Conservation (phyloP, 768 basidiomycete species). For the Hericium coralloides region DNA sequence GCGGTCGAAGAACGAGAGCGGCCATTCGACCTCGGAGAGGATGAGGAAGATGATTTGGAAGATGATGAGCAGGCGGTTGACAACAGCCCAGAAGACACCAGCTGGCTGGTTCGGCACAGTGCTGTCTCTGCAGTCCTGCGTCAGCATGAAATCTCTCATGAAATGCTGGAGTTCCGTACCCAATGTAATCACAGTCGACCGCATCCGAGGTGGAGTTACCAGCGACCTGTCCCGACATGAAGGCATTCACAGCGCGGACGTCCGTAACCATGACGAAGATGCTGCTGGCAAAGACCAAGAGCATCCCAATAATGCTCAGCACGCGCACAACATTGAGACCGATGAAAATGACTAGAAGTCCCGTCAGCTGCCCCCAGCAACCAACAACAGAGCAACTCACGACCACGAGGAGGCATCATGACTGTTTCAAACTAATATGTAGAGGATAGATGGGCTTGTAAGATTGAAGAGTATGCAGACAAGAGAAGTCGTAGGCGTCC, state of each 20-base stretch:
- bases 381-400: neutral
- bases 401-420: conserved; percentile 6
- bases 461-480: too few relatives aligned
- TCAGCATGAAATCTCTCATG: neutral
- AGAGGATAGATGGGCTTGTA: too few relatives aligned
- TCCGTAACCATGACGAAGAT: conserved; percentile 59
- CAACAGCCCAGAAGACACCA: conserved; percentile 85
- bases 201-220: conserved; percentile 23
- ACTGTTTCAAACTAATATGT: neutral
- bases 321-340: conserved; percentile 71
- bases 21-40: conserved; percentile 80
- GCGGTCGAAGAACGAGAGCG: conserved; percentile 64
- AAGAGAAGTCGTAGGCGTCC: conserved; percentile 1
- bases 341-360: conserved; percentile 50
- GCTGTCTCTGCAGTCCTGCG: conserved; percentile 38
- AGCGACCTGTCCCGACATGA: conserved; percentile 32
- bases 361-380: too few relatives aligned
- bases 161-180: conserved; percentile 32
- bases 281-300: conserved; percentile 76
- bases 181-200: conserved; percentile 67
- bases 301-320: conserved; percentile 71
- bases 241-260: conserved; percentile 65
- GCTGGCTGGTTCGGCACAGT: conserved; percentile 90
- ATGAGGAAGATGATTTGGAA: conserved; percentile 75
- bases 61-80: conserved; percentile 81